A percentile compares a stretch with the other conserved stretches of the same genome.
Conservation (phyloP, 306 rosid genomes). For the Pachyrhizus erosus region DNA sequence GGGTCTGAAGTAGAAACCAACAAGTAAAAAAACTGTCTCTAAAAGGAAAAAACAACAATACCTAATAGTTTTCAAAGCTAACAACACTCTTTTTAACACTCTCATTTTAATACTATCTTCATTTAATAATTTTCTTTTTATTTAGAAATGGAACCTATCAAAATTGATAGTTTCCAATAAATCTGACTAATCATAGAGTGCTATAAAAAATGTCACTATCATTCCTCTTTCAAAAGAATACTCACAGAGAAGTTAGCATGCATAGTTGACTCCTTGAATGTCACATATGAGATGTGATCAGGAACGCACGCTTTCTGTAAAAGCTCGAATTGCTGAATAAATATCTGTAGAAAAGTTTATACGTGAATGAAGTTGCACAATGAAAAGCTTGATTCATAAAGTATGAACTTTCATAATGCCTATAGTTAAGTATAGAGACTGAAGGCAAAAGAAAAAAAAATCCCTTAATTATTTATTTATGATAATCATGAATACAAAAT, state of each 20-base stretch:
- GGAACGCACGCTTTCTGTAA: constrained; percentile 88
- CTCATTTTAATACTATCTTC: too few species aligned
- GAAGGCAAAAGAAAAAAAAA: too few species aligned
- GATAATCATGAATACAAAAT: too few species aligned
- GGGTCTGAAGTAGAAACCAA: constrained; percentile 57
- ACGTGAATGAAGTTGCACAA: constrained; percentile 32
- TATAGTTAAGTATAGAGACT: too few species aligned
- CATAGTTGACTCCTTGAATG: constrained; percentile 68
- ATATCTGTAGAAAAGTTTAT: constrained; percentile 62
- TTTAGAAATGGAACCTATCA: too few species aligned
- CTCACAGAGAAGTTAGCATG: constrained; percentile 72
- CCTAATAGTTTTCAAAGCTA: neutral
- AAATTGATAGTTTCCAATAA: too few species aligned
- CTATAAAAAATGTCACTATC: too few species aligned
- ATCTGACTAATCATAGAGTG: too few species aligned
- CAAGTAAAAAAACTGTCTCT: constrained; percentile 11
- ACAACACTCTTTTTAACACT: too few species aligned
- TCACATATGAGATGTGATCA: constrained; percentile 63
- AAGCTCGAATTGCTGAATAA: constrained; percentile 93
- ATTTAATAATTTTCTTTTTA: too few species aligned
- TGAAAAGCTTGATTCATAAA: constrained; percentile 13
- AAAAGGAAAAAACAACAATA: neutral
- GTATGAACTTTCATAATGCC: neutral
- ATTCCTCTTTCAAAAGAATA: constrained; percentile 44
- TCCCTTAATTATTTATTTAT: too few species aligned